phyloP scores from a whole-genome alignment of 805 yeast genomes.

The Starmerella bombi region DNA sequence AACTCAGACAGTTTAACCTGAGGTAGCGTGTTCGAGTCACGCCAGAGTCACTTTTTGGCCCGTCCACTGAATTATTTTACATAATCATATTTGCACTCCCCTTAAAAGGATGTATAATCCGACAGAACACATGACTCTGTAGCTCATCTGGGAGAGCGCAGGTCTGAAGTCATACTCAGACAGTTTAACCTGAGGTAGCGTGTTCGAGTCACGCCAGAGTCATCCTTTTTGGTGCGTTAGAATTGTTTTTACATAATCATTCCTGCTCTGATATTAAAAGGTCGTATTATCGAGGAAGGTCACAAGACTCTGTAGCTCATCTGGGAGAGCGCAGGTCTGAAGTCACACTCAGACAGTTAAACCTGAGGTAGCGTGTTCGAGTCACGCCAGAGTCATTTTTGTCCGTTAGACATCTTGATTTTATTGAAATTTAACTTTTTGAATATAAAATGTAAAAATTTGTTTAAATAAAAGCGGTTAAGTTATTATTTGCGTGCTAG shows the following conservation, averaged over 20 bases:
- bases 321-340: constrained; percentile 14
- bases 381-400: constrained; percentile 10
- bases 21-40: constrained; percentile 12
- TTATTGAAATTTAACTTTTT: too few species aligned
- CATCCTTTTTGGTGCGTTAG: too few species aligned
- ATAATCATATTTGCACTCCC: background rate
- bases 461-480: too few species aligned
- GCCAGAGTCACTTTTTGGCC: constrained; percentile 7
- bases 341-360: constrained; percentile 7
- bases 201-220: constrained; percentile 11
- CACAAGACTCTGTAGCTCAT: constrained; percentile 8
- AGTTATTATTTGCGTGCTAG: too few species aligned
- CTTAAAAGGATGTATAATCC: background rate
- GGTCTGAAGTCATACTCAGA: constrained; percentile 10
- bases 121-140: too few species aligned
- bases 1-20: constrained; percentile 9
- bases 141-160: constrained; percentile 13
- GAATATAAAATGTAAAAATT: too few species aligned
- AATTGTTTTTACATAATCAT: too few species aligned
- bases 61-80: too few species aligned
- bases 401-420: too few species aligned
- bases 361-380: constrained; percentile 12
- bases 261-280: too few species aligned
- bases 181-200: constrained; percentile 11
- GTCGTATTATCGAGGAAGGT: too few species aligned